Evolutionary conservation across 1,139 yeast species (phyloP), one percentile per base, ranked within the genome.

Genomic region (Geotrichum klebahnii): DNA sequence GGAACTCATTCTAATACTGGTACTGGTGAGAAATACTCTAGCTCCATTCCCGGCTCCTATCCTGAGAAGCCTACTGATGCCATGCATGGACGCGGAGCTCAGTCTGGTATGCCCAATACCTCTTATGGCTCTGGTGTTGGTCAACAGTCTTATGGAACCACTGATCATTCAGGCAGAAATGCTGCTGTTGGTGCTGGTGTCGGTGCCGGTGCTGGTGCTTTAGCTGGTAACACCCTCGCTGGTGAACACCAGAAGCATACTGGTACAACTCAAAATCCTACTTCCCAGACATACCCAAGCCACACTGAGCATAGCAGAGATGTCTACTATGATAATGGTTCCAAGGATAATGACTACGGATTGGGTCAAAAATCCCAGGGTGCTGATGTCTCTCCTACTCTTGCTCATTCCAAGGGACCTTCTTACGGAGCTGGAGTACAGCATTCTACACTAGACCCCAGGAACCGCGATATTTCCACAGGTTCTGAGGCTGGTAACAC

Each of bases 1-100:
- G 20, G 10, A 3, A 31, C 14, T 9, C 39, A 22, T n/a, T n/a
- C 24, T 32, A 37, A n/a, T 44, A 44, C 23, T n/a, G 48, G 43
- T n/a, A 3, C 5, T 40, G 45, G 17, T n/a, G 41, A 19, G 10
- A 35, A 46, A 9, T 33, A 39, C 35, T 34, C 45, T 16, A 23
- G 39, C 19, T 34, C 50, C 23, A 43, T 48, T 32, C 51, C 51
- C 14, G 51, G 51, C 16, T 36, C 45, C 20, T 44, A 29, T 20
- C 51, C 50, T 6, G 51, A 38, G 6, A 26, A 38, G 34, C 2
- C 37, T 14, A 32, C 19, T 20, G 22, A 19, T 31, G 34, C n/a
- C 14, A 31, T 16, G 16, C 34, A n/a, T 16, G 14, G 34, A 5
- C 8, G n/a, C 34, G 10, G 5, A 5, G n/a, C 34, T 12, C 16